These are phyloP conservation scores for Blastocrithidia nonstop DNA, from an alignment of 208 protist species.

Conservation along the genomic window DNA sequence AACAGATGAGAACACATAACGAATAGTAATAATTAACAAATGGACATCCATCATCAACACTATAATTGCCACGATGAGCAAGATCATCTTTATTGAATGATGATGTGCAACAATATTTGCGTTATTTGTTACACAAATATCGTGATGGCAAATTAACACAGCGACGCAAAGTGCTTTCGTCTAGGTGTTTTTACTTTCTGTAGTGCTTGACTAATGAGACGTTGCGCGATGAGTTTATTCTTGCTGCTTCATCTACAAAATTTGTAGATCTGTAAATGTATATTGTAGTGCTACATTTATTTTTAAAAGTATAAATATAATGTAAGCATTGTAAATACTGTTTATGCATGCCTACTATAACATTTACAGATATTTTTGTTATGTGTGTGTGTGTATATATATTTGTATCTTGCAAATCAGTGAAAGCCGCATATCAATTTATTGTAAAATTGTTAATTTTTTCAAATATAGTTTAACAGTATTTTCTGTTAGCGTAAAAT, in stretches of 20 bases:
- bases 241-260: conserved; percentile 17
- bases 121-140: conserved; percentile 26
- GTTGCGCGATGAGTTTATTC: conserved; percentile 40
- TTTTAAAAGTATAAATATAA: too few relatives aligned
- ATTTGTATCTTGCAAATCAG: not conserved
- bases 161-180: conserved; percentile 18
- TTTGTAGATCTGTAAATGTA: not conserved
- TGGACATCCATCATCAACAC: too few relatives aligned
- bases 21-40: too few relatives aligned
- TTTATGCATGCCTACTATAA: not conserved
- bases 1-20: too few relatives aligned
- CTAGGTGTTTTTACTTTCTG: conserved; percentile 34
- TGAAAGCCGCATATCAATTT: too few relatives aligned
- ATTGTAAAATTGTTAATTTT: too few relatives aligned
- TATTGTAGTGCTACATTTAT: too few relatives aligned
- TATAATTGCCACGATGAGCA: too few relatives aligned
- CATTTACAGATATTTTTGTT: not conserved
- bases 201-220: conserved; percentile 48
- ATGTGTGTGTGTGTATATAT: conserved; percentile 11
- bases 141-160: conserved; percentile 15
- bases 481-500: conserved; percentile 1
- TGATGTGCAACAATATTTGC: conserved; percentile 42
- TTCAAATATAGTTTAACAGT: too few relatives aligned
- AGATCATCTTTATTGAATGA: conserved; percentile 22
- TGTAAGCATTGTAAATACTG: too few relatives aligned